Conservation (phyloP, 2,329 filamentous ascomycete genomes). For the Parastagonospora avenae region DNA sequence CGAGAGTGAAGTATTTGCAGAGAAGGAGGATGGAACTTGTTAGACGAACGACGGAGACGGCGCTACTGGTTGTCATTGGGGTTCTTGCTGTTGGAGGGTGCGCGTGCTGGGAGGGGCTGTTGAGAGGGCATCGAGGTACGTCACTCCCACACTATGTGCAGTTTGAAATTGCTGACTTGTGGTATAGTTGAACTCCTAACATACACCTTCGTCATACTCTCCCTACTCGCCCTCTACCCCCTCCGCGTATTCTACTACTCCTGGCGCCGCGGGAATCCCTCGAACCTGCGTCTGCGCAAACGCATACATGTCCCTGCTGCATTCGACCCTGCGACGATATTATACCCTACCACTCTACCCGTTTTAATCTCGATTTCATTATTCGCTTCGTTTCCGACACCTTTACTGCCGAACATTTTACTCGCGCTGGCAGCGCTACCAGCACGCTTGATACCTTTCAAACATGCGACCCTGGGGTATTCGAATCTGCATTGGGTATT, state of each 20-base stretch:
- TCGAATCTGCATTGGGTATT: slow-evolving; percentile 79
- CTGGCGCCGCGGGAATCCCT: slow-evolving; percentile 25
- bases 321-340: slow-evolving; percentile 91
- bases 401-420: slow-evolving; percentile 79
- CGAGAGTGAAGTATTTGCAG: slow-evolving; percentile 74
- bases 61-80: slow-evolving; percentile 59
- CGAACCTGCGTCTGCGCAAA: slow-evolving; percentile 41
- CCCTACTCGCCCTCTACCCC: slow-evolving; percentile 45
- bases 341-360: slow-evolving; percentile 82
- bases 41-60: slow-evolving; percentile 64
- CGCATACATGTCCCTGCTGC: slow-evolving; percentile 69
- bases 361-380: slow-evolving; percentile 78
- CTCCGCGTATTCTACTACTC: slow-evolving; percentile 44
- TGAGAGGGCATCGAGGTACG: slow-evolving; percentile 50
- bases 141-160: background rate
- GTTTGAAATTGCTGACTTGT: background rate
- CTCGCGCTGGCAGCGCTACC: slow-evolving; percentile 80
- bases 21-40: slow-evolving; percentile 89
- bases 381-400: slow-evolving; percentile 63
- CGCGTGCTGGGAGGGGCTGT: slow-evolving; percentile 37
- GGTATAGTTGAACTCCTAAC: slow-evolving; percentile 47
- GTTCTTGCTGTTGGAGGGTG: slow-evolving; percentile 51
- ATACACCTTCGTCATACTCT: slow-evolving; percentile 41
- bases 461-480: slow-evolving; percentile 61
- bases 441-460: slow-evolving; percentile 70